These are phyloP conservation scores for Diaporthe longicolla DNA, from an alignment of 2,329 filamentous ascomycete species.

Conservation along the genomic window DNA sequence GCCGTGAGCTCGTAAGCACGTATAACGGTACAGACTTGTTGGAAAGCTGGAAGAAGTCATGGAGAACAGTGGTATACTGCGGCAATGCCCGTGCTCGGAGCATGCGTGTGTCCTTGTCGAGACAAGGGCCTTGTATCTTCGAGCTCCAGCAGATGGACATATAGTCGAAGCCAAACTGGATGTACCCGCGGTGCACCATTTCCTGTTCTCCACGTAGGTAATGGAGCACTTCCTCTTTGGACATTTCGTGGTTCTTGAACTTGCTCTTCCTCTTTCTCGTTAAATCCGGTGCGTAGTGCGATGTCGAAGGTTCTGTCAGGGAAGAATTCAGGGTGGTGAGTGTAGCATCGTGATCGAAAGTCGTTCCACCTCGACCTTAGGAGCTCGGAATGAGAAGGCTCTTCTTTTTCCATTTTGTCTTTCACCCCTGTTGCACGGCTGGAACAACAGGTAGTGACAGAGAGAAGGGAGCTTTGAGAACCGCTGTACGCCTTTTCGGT, in stretches of 20 bases:
- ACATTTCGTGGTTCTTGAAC: not conserved
- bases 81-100: not conserved
- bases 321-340: not conserved
- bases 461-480: not conserved
- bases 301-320: not conserved
- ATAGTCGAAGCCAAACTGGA: not conserved
- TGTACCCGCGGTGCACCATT: not conserved
- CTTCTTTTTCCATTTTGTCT: not conserved
- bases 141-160: not conserved
- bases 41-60: not conserved
- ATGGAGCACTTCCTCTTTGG: slow-evolving; percentile 9
- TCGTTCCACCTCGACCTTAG: not conserved
- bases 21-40: not conserved
- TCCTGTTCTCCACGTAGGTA: not conserved
- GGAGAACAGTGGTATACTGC: no score
- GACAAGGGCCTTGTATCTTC: not conserved
- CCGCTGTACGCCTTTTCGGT: not conserved
- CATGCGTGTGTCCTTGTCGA: not conserved
- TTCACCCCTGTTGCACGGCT: not conserved
- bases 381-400: not conserved
- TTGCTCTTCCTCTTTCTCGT: not conserved
- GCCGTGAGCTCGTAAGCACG: not conserved
- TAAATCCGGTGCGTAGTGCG: not conserved
- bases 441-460: not conserved
- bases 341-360: slow-evolving; percentile 1